Percentiles rank a stretch among this genome's conserved stretches.
phyloP scores from a whole-genome alignment of 2,329 filamentous ascomycete genomes.

The Neocatenulostroma microsporum region DNA sequence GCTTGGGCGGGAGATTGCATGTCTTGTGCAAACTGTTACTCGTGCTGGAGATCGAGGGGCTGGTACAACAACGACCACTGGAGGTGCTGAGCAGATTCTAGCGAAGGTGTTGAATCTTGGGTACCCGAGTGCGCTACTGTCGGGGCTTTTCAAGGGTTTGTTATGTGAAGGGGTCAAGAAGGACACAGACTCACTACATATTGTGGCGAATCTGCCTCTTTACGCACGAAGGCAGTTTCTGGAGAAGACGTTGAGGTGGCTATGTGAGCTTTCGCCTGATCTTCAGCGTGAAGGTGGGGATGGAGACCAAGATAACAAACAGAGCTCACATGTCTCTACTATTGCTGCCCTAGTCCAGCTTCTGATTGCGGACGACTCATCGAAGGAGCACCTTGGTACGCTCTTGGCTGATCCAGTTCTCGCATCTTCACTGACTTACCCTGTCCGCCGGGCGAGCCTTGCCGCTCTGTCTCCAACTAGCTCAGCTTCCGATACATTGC shows the following conservation, averaged over 20 bases:
- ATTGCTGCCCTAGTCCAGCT: no score
- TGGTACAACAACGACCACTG: no score
- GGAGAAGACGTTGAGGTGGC: slow-evolving; percentile 27
- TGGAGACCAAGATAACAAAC: no score
- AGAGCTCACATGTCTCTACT: no score
- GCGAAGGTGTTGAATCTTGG: slow-evolving; percentile 61
- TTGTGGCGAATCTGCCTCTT: slow-evolving; percentile 9
- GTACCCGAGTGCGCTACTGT: slow-evolving; percentile 44
- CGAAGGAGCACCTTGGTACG: slow-evolving; percentile 15
- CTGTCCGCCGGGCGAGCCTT: slow-evolving; percentile 22
- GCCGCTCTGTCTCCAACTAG: slow-evolving; percentile 17
- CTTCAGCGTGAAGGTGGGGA: no score
- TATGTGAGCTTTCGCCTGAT: slow-evolving; percentile 15
- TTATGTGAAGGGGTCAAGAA: neutral
- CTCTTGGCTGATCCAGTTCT: slow-evolving; percentile 20
- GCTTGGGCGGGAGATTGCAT: slow-evolving; percentile 58
- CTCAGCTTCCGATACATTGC: slow-evolving; percentile 27
- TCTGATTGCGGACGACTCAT: no score
- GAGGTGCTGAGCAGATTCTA: slow-evolving; percentile 42
- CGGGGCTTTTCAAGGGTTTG: slow-evolving; percentile 14
- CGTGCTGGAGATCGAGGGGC: no score
- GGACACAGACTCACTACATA: no score
- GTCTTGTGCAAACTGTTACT: no score
- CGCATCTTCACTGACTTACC: slow-evolving; percentile 14
- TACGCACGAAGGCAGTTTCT: slow-evolving; percentile 37